These are phyloP conservation scores for barley (Hordeum vulgare) DNA, from an alignment of 176 grass and related monocot species.

Conservation along the genomic window DNA sequence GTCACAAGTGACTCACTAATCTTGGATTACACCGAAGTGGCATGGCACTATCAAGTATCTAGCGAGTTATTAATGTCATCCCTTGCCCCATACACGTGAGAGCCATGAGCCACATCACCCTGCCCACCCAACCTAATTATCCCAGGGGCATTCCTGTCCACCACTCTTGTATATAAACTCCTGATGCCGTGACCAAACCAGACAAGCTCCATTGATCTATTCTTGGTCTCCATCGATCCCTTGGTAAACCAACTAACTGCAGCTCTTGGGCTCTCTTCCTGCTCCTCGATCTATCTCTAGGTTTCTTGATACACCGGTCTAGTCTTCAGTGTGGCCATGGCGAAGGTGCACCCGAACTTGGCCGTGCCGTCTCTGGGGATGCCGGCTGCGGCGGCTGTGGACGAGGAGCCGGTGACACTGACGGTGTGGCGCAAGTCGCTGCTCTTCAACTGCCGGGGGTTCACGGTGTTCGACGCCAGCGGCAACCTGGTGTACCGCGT, in stretches of 20 bases:
- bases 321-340: conserved; percentile 6
- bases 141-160: conserved; percentile 38
- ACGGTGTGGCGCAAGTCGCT: conserved; percentile 97
- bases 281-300: not conserved
- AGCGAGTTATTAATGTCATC: conserved; percentile 18
- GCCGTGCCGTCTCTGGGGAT: conserved; percentile 10
- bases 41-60: conserved; percentile 21
- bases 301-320: not conserved
- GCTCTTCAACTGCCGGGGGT: conserved; percentile 69
- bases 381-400: not conserved
- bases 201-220: not conserved
- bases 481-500: conserved; percentile 87
- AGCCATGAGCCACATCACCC: conserved; percentile 26
- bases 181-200: conserved; percentile 16
- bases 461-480: conserved; percentile 79
- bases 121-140: conserved; percentile 34
- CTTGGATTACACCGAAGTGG: conserved; percentile 1
- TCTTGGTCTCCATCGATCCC: not conserved
- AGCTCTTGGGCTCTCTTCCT: not conserved
- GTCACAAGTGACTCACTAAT: not conserved
- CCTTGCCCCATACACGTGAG: conserved; percentile 20
- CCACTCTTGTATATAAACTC: conserved; percentile 18
- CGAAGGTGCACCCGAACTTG: conserved; percentile 48
- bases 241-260: not conserved
- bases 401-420: conserved; percentile 36